A percentile compares a stretch with the other conserved stretches of the same genome.
phyloP scores from a whole-genome alignment of 2,329 filamentous ascomycete species.

The Colletotrichum simmondsii region DNA sequence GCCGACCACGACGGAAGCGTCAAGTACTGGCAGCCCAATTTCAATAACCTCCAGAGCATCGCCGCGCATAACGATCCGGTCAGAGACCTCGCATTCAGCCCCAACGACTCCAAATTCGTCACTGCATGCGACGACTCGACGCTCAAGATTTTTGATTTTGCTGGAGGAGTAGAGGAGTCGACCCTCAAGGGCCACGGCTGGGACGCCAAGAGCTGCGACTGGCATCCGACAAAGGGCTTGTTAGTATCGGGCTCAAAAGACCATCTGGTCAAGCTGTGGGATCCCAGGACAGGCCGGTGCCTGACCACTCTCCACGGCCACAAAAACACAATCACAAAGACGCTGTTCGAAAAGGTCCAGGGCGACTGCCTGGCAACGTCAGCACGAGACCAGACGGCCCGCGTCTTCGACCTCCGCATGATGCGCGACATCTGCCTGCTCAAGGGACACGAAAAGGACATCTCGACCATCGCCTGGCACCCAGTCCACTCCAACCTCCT shows the following conservation, averaged over 20 bases:
- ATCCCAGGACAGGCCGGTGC: slow-evolving; percentile 90
- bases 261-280: slow-evolving; percentile 97
- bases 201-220: slow-evolving; percentile 97
- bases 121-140: slow-evolving; percentile 95
- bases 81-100: slow-evolving; percentile 90
- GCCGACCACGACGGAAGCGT: slow-evolving; percentile 94
- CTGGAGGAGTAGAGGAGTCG: slow-evolving; percentile 83
- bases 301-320: slow-evolving; percentile 95
- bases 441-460: slow-evolving; percentile 95
- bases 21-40: slow-evolving; percentile 99
- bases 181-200: slow-evolving; percentile 93
- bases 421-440: slow-evolving; percentile 97
- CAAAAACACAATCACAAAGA: slow-evolving; percentile 97
- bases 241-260: slow-evolving; percentile 98
- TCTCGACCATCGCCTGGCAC: slow-evolving; percentile 93
- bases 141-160: slow-evolving; percentile 97
- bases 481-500: slow-evolving; percentile 90
- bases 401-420: slow-evolving; percentile 95
- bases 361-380: slow-evolving; percentile 90
- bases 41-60: slow-evolving; percentile 97
- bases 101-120: slow-evolving; percentile 94
- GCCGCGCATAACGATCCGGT: slow-evolving; percentile 91
- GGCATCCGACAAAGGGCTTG: slow-evolving; percentile 95
- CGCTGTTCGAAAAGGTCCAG: slow-evolving; percentile 86
- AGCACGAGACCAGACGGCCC: slow-evolving; percentile 90